phyloP scores from a whole-genome alignment of 345 rosid species.

The Pistacia integerrima region DNA sequence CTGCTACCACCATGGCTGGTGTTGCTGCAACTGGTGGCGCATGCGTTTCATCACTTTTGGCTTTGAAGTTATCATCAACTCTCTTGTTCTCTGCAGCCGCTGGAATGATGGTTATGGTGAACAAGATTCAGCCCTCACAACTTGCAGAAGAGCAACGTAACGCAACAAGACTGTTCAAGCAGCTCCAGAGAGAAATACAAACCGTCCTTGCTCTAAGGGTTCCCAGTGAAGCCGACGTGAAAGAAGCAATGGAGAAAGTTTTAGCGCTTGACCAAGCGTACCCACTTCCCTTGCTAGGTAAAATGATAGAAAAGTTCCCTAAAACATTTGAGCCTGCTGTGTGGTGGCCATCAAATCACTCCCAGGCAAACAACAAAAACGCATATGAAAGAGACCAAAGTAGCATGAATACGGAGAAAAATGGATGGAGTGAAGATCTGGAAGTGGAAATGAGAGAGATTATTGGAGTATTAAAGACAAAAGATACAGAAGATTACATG shows the following conservation, averaged over 20 bases:
- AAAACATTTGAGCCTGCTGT: constrained; percentile 25
- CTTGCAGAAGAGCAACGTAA: constrained; percentile 61
- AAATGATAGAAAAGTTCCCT: constrained; percentile 13
- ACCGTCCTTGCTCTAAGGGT: constrained; percentile 13
- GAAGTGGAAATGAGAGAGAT: constrained; percentile 44
- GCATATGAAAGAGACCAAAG: too few relatives aligned
- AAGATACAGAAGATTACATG: constrained; percentile 43
- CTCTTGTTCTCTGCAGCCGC: constrained; percentile 46
- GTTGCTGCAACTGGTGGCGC: constrained; percentile 35
- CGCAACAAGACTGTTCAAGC: constrained; percentile 45
- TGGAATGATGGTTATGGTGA: constrained; percentile 44
- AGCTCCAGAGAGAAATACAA: constrained; percentile 33
- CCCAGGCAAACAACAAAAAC: neutral
- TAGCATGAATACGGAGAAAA: neutral
- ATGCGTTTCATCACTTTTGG: constrained; percentile 28
- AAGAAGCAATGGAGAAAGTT: constrained; percentile 24
- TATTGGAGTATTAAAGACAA: constrained; percentile 21
- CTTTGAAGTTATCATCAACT: constrained; percentile 47
- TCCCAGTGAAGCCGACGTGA: constrained; percentile 14
- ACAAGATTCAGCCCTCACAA: constrained; percentile 17
- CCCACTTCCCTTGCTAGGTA: constrained; percentile 32
- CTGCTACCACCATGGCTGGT: constrained; percentile 60
- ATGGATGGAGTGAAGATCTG: constrained; percentile 42
- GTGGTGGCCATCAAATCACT: constrained; percentile 28
- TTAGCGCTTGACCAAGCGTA: constrained; percentile 32